phyloP scores from a whole-genome alignment of 257 asterid genomes.

The Solanum tarijense region DNA sequence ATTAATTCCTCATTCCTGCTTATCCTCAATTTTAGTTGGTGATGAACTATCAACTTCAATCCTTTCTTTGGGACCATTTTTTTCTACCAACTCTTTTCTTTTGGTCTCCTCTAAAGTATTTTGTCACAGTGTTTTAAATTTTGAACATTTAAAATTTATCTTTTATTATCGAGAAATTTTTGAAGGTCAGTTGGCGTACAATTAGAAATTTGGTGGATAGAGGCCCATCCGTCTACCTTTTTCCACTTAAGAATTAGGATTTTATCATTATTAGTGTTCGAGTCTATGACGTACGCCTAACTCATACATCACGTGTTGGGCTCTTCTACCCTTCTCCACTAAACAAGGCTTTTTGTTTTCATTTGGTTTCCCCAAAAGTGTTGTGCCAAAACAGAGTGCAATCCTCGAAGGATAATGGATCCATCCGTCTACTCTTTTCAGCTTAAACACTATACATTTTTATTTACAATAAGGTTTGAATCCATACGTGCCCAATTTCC shows the following conservation, averaged over 20 bases:
- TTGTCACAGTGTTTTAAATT: not conserved
- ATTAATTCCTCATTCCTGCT: not conserved
- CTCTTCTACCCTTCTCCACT: not conserved
- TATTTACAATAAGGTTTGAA: too few species aligned
- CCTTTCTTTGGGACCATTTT: too few species aligned
- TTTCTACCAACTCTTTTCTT: not conserved
- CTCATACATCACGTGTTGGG: not conserved
- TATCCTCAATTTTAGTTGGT: too few species aligned
- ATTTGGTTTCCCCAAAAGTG: not conserved
- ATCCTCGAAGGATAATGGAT: accelerated
- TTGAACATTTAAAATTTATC: not conserved
- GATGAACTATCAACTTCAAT: too few species aligned
- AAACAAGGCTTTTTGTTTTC: not conserved
- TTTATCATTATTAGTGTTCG: too few species aligned
- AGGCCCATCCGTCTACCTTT: too few species aligned
- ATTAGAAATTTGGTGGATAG: not conserved
- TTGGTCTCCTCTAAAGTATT: not conserved
- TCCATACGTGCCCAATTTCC: not conserved
- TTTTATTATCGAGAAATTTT: not conserved
- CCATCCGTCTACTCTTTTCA: not conserved
- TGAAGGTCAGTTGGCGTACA: not conserved
- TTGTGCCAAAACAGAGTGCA: not conserved
- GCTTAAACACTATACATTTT: not conserved
- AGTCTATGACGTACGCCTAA: not conserved
- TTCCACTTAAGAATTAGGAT: too few species aligned